These are phyloP conservation scores for Annulohypoxylon bovei DNA, from an alignment of 495 filamentous ascomycete species.

Conservation along the genomic window DNA sequence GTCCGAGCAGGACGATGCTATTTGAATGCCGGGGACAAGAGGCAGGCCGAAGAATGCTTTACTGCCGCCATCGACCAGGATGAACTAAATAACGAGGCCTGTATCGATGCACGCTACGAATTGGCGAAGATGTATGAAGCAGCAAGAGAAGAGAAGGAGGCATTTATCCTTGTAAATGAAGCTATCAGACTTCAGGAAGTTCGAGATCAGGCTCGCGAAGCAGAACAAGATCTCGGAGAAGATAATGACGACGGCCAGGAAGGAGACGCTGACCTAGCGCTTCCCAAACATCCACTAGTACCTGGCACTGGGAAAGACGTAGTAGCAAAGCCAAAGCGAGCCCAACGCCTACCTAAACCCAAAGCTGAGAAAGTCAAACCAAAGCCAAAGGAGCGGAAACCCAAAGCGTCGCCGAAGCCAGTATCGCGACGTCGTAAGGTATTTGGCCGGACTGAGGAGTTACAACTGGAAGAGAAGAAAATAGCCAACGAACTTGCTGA, in stretches of 20 bases:
- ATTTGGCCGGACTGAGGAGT: constrained; percentile 44
- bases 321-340: constrained; percentile 14
- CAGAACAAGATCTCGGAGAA: constrained; percentile 46
- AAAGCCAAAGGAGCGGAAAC: constrained; percentile 27
- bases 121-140: constrained; percentile 84
- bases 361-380: constrained; percentile 21
- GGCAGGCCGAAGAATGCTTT: constrained; percentile 79
- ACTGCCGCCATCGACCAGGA: constrained; percentile 75
- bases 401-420: constrained; percentile 8
- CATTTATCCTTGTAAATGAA: constrained; percentile 77
- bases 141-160: constrained; percentile 72
- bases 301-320: not conserved
- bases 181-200: constrained; percentile 67
- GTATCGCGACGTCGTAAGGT: constrained; percentile 36
- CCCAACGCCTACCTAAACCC: constrained; percentile 26
- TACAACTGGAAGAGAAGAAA: constrained; percentile 41
- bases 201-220: constrained; percentile 53
- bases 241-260: constrained; percentile 41
- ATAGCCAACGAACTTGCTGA: constrained; percentile 32
- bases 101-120: constrained; percentile 65
- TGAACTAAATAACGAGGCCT: constrained; percentile 70
- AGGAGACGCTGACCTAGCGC: constrained; percentile 25
- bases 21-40: constrained; percentile 65
- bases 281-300: not conserved
- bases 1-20: constrained; percentile 80